These are phyloP conservation scores for Metschnikowia kunwiensis DNA, from an alignment of 805 yeast species.

Conservation along the genomic window DNA sequence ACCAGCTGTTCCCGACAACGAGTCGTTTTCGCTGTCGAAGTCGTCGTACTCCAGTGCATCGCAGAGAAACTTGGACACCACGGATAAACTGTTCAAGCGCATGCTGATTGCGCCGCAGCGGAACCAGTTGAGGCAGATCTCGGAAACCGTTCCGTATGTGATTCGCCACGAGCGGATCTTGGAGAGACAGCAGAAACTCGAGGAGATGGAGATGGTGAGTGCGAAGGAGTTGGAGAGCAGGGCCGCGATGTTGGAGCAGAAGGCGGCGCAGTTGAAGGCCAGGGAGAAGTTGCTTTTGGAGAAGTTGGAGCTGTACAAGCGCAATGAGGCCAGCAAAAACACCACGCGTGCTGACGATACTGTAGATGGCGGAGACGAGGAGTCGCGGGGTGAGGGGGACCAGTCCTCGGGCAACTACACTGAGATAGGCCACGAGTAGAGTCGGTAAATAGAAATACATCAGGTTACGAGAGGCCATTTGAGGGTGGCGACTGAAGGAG, in stretches of 20 bases:
- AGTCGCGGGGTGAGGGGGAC: not conserved
- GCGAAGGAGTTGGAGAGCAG: conserved; percentile 70
- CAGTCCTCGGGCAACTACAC: conserved; percentile 17
- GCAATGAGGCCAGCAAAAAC: conserved; percentile 7
- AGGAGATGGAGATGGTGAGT: conserved; percentile 73
- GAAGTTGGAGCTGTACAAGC: conserved; percentile 27
- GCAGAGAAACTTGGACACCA: conserved; percentile 15
- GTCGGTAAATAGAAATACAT: not conserved
- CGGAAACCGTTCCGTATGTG: conserved; percentile 84
- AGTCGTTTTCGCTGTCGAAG: conserved; percentile 30
- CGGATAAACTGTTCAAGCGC: conserved; percentile 37
- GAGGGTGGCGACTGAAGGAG: too few relatives aligned
- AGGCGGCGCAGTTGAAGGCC: conserved; percentile 67
- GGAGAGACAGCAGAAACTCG: conserved; percentile 73
- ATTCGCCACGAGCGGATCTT: conserved; percentile 71
- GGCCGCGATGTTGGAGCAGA: conserved; percentile 73
- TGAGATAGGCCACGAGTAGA: conserved; percentile 11
- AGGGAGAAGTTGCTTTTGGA: conserved; percentile 57
- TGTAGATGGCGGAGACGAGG: not conserved
- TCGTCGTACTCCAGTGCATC: conserved; percentile 27
- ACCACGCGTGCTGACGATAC: not conserved
- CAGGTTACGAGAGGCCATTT: too few relatives aligned
- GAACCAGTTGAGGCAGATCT: conserved; percentile 67
- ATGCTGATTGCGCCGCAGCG: conserved; percentile 49
- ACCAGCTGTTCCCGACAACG: conserved; percentile 28